Base-by-base conservation (phyloP, 495 filamentous ascomycete species). In the Penicillium egyptiacum region DNA sequence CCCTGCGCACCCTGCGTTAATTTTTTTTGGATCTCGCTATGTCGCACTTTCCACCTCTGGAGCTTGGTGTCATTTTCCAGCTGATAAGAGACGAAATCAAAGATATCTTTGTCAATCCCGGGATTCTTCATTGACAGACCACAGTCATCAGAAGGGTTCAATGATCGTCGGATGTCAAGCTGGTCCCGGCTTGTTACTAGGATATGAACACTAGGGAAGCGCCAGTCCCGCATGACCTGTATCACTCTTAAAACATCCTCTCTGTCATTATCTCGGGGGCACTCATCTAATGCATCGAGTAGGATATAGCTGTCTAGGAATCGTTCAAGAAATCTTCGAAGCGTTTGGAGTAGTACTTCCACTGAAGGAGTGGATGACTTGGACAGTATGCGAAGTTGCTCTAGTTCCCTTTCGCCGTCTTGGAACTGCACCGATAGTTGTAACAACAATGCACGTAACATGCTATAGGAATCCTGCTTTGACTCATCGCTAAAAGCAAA, bases 181-280 rank as follows among this genome's bases (percentile, higher is more conserved):
- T 67, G 59, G 37, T 71, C 53, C 10, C 67, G 65, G 59, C 72
- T 74, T 5, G 68, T 71, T 37, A 70, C 54, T 33, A 75, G 53
- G 11, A 72, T 49, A 45, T 72, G 69, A n/a, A 69, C 45, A 31
- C 60, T 14, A 51, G 55, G 41, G 17, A 60, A 1, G 11, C 11
- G 19, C 69, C 62, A 68, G 7, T 43, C 14, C 31, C 63, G 68
- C 40, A 69, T 59, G 10, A 19, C 43, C 44, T n/a, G 49, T 16
- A 70, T 26, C 12, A 60, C 55, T 42, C 59, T 53, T 16, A 68
- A 55, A 7, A 70, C 57, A 5, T 50, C 49, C 1, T 54, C 45
- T 49, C 66, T 55, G 26, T 40, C n/a, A 12, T 42, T 11, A 25
- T 55, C 23, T 40, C 41, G 52, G n/a, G 52, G 62, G 35, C 59